These are phyloP conservation scores for Pelagophyceae sp. DNA, from an alignment of 352 stramenopile genomes.

Conservation along the genomic window DNA sequence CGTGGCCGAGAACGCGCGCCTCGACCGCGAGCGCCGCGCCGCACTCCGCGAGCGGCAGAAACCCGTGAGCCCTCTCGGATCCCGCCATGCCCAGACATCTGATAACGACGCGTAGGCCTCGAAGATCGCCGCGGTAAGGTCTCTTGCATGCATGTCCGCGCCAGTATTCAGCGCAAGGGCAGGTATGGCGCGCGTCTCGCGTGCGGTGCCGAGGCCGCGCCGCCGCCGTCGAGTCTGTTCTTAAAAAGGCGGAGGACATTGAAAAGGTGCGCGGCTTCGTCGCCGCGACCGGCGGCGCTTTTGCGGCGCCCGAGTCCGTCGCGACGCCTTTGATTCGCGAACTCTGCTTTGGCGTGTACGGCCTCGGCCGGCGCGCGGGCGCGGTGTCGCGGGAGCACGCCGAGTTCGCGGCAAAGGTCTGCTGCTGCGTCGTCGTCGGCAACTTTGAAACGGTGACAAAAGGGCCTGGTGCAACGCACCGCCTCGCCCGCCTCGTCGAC, in stretches of 20 bases:
- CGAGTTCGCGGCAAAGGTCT: background rate
- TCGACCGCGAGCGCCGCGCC: background rate
- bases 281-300: background rate
- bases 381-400: background rate
- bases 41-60: background rate
- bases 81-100: too few species aligned
- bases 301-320: background rate
- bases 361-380: background rate
- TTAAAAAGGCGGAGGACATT: background rate
- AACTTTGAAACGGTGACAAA: too few species aligned
- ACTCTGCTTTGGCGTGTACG: background rate
- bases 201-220: background rate
- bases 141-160: too few species aligned
- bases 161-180: too few species aligned
- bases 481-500: too few species aligned
- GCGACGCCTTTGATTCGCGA: background rate
- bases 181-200: background rate
- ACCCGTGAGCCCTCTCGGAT: background rate
- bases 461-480: too few species aligned
- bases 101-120: too few species aligned
- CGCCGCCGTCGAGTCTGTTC: background rate
- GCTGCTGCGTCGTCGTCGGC: too few species aligned
- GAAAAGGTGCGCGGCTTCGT: background rate
- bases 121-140: too few species aligned
- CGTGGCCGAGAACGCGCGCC: background rate